Conservation (phyloP, 306 rosid species). For the Trifolium dubium region DNA sequence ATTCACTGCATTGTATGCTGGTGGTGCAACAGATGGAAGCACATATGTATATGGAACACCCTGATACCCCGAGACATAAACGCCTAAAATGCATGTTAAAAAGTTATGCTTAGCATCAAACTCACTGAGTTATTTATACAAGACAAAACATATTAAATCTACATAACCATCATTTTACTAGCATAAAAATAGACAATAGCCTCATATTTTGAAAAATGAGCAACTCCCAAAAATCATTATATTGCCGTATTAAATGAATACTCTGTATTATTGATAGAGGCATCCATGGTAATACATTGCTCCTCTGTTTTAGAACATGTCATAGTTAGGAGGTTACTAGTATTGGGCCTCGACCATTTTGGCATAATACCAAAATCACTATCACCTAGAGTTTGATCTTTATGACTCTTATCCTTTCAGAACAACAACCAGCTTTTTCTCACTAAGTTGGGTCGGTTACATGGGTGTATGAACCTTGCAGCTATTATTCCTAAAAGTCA, state of each 20-base stretch:
- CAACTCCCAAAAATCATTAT: neutral
- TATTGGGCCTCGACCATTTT: constrained; percentile 1
- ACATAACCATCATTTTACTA: constrained; percentile 22
- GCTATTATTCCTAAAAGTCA: neutral
- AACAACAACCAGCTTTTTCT: neutral
- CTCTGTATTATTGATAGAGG: neutral
- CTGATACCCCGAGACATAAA: constrained; percentile 69
- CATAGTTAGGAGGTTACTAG: constrained; percentile 7
- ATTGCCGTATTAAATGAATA: neutral
- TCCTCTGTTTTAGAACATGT: constrained; percentile 20
- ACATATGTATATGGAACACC: constrained; percentile 67
- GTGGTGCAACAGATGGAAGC: constrained; percentile 83
- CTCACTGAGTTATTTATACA: constrained; percentile 7
- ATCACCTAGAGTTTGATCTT: constrained; percentile 26
- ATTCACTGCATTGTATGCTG: constrained; percentile 62
- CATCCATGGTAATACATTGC: constrained; percentile 8
- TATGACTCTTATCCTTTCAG: neutral
- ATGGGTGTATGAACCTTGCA: constrained; percentile 9
- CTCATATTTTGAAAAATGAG: neutral
- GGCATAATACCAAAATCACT: neutral
- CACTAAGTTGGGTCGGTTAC: neutral
- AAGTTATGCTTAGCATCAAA: constrained; percentile 49
- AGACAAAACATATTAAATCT: constrained; percentile 12
- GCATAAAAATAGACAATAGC: constrained; percentile 22
- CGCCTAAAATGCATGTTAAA: constrained; percentile 60